These are phyloP conservation scores for Lachnellula suecica DNA, from an alignment of 2,329 filamentous ascomycete genomes.

Conservation along the genomic window DNA sequence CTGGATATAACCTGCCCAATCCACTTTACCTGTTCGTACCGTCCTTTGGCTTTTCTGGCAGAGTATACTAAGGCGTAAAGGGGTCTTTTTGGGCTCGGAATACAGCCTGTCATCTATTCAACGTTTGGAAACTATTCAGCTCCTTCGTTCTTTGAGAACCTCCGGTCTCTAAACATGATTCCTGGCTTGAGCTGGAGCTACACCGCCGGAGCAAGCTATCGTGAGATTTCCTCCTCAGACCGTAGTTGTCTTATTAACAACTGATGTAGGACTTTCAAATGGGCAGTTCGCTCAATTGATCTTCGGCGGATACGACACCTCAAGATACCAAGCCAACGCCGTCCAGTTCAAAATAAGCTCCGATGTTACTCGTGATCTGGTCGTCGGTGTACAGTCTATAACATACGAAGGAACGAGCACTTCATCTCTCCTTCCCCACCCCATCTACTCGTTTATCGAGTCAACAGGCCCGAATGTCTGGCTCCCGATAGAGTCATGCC, in stretches of 20 bases:
- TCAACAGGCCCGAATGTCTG: conserved; percentile 38
- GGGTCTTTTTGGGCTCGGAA: conserved; percentile 37
- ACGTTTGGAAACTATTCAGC: conserved; percentile 35
- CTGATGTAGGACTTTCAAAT: conserved; percentile 12
- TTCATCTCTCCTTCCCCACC: conserved; percentile 12
- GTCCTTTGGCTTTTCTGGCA: not conserved
- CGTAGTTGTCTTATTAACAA: not conserved
- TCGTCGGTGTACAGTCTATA: conserved; percentile 35
- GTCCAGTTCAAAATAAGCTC: conserved; percentile 38
- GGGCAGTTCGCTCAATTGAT: conserved; percentile 39
- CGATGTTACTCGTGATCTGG: conserved; percentile 38
- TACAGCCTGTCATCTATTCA: conserved; percentile 36
- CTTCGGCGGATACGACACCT: conserved; percentile 39
- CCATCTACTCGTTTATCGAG: conserved; percentile 34
- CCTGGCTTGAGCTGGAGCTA: conserved; percentile 41
- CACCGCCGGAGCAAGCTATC: conserved; percentile 40
- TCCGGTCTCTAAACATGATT: conserved; percentile 35
- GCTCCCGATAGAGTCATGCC: conserved; percentile 34
- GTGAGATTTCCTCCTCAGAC: conserved; percentile 17
- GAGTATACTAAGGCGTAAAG: conserved; percentile 23
- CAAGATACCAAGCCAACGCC: conserved; percentile 36
- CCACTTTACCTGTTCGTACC: conserved; percentile 36
- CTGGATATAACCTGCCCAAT: conserved; percentile 28
- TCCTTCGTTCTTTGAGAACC: conserved; percentile 34
- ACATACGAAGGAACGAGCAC: conserved; percentile 18